These are phyloP conservation scores for Chloranthus sessilifolius DNA, from an alignment of 164 flowering plant genomes.

Conservation along the genomic window DNA sequence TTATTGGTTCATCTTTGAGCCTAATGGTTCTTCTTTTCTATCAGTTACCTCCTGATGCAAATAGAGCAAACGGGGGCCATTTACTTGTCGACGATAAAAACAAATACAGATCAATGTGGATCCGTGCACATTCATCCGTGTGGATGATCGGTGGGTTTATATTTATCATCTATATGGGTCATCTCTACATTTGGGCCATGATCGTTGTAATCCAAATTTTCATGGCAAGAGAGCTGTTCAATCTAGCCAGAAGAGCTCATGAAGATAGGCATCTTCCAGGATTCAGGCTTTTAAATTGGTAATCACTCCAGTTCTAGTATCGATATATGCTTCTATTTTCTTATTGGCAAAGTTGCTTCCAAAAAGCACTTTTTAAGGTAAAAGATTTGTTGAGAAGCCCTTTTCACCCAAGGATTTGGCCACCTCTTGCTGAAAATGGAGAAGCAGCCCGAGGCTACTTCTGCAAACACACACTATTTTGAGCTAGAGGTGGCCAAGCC, in stretches of 20 bases:
- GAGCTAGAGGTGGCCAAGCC: no score
- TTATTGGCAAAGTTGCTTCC: no score
- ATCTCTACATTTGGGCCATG: slow-evolving; percentile 95
- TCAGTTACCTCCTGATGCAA: slow-evolving; percentile 49
- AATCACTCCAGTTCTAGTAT: slow-evolving; percentile 8
- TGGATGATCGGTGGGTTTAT: slow-evolving; percentile 97
- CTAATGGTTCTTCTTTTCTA: slow-evolving; percentile 12
- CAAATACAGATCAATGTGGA: slow-evolving; percentile 79
- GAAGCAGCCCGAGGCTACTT: no score
- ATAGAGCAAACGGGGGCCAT: slow-evolving; percentile 48
- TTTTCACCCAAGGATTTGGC: no score
- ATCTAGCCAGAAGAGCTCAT: slow-evolving; percentile 67
- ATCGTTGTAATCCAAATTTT: slow-evolving; percentile 86
- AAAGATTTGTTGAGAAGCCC: no score
- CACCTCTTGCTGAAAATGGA: no score
- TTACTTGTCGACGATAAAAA: slow-evolving; percentile 76
- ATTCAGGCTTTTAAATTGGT: slow-evolving; percentile 93
- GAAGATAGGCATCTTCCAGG: slow-evolving; percentile 89
- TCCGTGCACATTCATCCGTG: slow-evolving; percentile 65
- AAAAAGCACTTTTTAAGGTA: no score
- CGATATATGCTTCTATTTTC: not conserved
- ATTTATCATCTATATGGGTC: slow-evolving; percentile 81
- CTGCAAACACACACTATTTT: no score
- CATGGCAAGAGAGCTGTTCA: slow-evolving; percentile 91
- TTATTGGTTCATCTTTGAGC: not conserved